These are phyloP conservation scores for Ampelocalamus luodianensis DNA, from an alignment of 176 grass and related monocot species.

Conservation along the genomic window DNA sequence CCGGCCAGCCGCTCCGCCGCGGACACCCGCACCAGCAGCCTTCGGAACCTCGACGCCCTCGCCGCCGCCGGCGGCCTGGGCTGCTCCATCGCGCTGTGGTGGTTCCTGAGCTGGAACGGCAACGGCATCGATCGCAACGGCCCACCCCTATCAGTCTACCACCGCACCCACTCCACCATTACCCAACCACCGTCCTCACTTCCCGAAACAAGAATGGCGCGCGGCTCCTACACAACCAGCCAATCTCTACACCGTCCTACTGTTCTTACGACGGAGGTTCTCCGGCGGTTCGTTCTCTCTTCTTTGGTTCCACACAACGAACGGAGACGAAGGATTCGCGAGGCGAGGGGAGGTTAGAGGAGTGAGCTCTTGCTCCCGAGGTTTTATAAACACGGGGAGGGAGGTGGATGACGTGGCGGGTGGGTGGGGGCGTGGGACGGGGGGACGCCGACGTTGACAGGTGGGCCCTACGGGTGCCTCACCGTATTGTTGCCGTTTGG, in stretches of 20 bases:
- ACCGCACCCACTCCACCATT: conserved; percentile 7
- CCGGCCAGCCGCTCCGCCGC: conserved; percentile 34
- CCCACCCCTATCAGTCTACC: conserved; percentile 18
- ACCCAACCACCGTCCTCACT: neutral
- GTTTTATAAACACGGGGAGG: conserved; percentile 1
- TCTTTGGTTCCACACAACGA: neutral
- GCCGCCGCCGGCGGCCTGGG: neutral
- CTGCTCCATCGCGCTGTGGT: conserved; percentile 54
- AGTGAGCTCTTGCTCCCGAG: neutral
- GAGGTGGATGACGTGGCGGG: conserved; percentile 27
- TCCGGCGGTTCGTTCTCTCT: neutral
- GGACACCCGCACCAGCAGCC: conserved; percentile 59
- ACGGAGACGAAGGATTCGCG: neutral
- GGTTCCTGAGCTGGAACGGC: conserved; percentile 58
- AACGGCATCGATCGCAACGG: conserved; percentile 48
- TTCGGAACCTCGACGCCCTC: conserved; percentile 62
- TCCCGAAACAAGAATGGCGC: conserved; percentile 21
- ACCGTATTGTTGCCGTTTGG: conserved; percentile 19
- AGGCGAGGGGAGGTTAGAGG: neutral
- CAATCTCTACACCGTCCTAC: neutral
- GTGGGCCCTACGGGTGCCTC: conserved; percentile 34
- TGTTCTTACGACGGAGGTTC: neutral
- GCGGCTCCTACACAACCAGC: neutral
- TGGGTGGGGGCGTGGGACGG: neutral
- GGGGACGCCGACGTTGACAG: conserved; percentile 40